phyloP scores from a whole-genome alignment of 163 green algal species.

The Trebouxia gelatinosa region DNA sequence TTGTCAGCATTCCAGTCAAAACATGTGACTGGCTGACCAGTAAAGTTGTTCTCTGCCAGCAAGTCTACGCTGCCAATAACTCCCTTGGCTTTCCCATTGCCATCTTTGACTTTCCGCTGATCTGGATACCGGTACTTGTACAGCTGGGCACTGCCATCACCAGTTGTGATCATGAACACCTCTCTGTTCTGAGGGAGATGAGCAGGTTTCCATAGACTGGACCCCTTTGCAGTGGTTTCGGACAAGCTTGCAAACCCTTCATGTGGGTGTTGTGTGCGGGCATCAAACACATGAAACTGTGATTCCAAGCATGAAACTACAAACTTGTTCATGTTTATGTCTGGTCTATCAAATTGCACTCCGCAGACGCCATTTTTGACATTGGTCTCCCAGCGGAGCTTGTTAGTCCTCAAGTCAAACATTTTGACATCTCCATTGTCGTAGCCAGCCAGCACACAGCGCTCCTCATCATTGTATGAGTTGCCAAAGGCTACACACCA shows the following conservation, averaged over 20 bases:
- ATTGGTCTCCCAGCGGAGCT: slow-evolving; percentile 79
- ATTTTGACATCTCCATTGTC: slow-evolving; percentile 92
- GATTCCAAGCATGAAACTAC: slow-evolving; percentile 78
- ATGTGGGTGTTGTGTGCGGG: slow-evolving; percentile 77
- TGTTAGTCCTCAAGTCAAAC: slow-evolving; percentile 84
- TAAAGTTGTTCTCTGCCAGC: slow-evolving; percentile 60
- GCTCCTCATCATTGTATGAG: slow-evolving; percentile 78
- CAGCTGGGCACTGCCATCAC: slow-evolving; percentile 79
- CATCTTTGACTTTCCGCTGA: slow-evolving; percentile 61
- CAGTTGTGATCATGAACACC: slow-evolving; percentile 67
- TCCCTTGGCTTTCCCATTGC: slow-evolving; percentile 54
- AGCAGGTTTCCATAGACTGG: slow-evolving; percentile 60
- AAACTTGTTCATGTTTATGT: slow-evolving; percentile 97
- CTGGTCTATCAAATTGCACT: slow-evolving; percentile 68
- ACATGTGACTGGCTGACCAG: slow-evolving; percentile 75
- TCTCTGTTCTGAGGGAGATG: slow-evolving; percentile 90
- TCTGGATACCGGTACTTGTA: slow-evolving; percentile 89
- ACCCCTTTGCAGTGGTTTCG: slow-evolving; percentile 48
- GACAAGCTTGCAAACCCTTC: slow-evolving; percentile 75
- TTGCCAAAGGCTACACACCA: slow-evolving; percentile 89
- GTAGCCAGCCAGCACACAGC: slow-evolving; percentile 85
- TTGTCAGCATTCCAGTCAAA: slow-evolving; percentile 90
- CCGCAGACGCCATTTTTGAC: slow-evolving; percentile 84
- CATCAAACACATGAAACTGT: slow-evolving; percentile 83
- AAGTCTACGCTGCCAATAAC: slow-evolving; percentile 73